Evolutionary conservation across 306 rosid genomes (phyloP), one percentile per base, ranked within the genome.

Genomic region (Prunus dulcis): DNA sequence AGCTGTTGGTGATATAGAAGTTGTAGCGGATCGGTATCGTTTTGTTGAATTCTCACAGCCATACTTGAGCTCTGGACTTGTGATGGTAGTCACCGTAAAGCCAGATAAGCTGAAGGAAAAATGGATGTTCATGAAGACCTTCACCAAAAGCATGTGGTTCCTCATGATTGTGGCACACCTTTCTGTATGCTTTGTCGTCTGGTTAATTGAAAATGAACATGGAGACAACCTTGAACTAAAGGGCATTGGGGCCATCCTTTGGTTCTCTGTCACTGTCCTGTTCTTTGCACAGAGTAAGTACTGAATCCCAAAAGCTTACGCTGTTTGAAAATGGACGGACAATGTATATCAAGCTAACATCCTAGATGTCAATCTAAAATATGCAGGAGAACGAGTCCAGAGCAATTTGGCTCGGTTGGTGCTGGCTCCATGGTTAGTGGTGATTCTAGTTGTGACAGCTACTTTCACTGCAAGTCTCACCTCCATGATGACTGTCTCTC

Each of bases 341-440:
- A 38, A 7, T 38, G 43, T 38, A 38, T 38, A 38, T 38, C 43
- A 38, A 38, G 43, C 9, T 38, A 38, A 38, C 9, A 6, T 38
- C 43, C 43, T 38, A 38, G 43, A 38, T 20, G 19, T 23, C 60
- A 20, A 12, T 6, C 51, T 10, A 10, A 53, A 46, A 50, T 18
- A 49, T 20, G 78, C 84, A 85, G 96, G 87, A 67, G 86, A 82
- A 64, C 82, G 75, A 57, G 78, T 89, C 14, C 75, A 20, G 22
- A 81, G 83, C 52, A 85, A 82, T 46, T 75, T 80, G 84, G 91
- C 93, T 53, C 61, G 84, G 80, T 23, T 72, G 25, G 96, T 90
- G 72, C 14, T 92, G 72, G 89, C 86, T 14, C 91, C 97, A 17
- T 90, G 93, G 96, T 49, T 90, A 71, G 67, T 92, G 10, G 83